phyloP scores from a whole-genome alignment of 768 basidiomycete species.

The Rhizopogon rudus region DNA sequence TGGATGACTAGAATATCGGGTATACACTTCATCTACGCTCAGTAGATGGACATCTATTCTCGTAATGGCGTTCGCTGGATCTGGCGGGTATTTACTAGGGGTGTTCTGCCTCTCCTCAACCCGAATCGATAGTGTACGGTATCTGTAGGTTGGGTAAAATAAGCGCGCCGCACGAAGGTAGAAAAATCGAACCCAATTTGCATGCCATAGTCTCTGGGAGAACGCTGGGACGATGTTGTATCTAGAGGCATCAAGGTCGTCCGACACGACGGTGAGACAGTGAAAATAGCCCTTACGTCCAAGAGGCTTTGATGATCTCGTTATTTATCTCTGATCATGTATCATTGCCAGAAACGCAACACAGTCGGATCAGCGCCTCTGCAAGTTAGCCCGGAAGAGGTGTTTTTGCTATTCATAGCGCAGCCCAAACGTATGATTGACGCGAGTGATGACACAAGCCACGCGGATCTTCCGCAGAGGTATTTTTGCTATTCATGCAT shows the following conservation, averaged over 20 bases:
- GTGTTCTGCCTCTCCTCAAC: slow-evolving; percentile 16
- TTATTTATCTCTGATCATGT: not conserved
- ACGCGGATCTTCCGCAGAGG: no score
- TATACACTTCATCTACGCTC: slow-evolving; percentile 34
- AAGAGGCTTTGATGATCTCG: not conserved
- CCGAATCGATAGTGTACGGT: slow-evolving; percentile 34
- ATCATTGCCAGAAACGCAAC: no score
- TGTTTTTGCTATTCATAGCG: not conserved
- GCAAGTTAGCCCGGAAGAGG: not conserved
- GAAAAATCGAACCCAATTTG: not conserved
- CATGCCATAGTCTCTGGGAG: not conserved
- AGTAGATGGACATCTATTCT: slow-evolving; percentile 40
- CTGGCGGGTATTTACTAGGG: not conserved
- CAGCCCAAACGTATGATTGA: not conserved
- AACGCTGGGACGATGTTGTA: not conserved
- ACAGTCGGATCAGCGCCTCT: no score
- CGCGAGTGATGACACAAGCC: no score
- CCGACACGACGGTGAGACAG: not conserved
- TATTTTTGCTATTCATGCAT: no score
- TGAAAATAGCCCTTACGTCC: no score
- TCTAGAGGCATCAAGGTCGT: not conserved
- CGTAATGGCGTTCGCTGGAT: slow-evolving; percentile 27
- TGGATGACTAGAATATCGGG: slow-evolving; percentile 39
- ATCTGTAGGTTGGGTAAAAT: slow-evolving; percentile 7
- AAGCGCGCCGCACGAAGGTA: not conserved